These are phyloP conservation scores for Neonectria ditissima DNA, from an alignment of 2,329 filamentous ascomycete species.

Conservation along the genomic window DNA sequence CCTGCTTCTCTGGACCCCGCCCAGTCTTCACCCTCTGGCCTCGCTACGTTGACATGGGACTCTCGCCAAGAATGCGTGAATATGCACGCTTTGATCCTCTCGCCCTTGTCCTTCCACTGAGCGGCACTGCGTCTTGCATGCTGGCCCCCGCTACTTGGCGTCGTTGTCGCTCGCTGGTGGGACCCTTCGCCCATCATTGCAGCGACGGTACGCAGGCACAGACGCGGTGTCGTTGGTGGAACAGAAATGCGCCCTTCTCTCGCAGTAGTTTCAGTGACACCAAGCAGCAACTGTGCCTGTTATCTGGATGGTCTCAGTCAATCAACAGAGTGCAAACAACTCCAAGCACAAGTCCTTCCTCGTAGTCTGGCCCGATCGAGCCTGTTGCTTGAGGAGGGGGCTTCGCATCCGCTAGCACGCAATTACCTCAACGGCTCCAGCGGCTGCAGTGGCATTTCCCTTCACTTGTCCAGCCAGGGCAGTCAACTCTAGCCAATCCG, in stretches of 20 bases:
- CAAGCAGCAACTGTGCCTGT: not conserved
- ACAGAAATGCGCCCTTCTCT: not conserved
- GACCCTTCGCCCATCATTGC: constrained; percentile 1
- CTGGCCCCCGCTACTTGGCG: not conserved
- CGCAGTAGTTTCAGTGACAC: not conserved
- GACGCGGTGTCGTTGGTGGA: not conserved
- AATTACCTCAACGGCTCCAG: constrained; percentile 29
- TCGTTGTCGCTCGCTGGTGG: constrained; percentile 2
- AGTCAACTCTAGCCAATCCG: constrained; percentile 4
- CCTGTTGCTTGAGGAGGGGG: not conserved
- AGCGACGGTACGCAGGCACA: not conserved
- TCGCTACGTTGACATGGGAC: not conserved
- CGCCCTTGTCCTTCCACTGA: not conserved
- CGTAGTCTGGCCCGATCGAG: not conserved
- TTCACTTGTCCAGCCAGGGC: constrained; percentile 4
- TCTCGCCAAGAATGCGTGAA: constrained; percentile 15
- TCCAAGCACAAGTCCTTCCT: not conserved
- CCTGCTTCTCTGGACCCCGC: constrained; percentile 5
- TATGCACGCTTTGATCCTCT: constrained; percentile 10
- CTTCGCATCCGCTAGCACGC: constrained; percentile 12
- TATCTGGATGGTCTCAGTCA: not conserved
- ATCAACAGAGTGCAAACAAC: not conserved
- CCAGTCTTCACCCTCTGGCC: constrained; percentile 3
- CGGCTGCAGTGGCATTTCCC: constrained; percentile 17
- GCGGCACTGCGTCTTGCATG: constrained; percentile 7